These are phyloP conservation scores for Hygrophoropsis aurantiaca DNA, from an alignment of 768 basidiomycete genomes.

Conservation along the genomic window DNA sequence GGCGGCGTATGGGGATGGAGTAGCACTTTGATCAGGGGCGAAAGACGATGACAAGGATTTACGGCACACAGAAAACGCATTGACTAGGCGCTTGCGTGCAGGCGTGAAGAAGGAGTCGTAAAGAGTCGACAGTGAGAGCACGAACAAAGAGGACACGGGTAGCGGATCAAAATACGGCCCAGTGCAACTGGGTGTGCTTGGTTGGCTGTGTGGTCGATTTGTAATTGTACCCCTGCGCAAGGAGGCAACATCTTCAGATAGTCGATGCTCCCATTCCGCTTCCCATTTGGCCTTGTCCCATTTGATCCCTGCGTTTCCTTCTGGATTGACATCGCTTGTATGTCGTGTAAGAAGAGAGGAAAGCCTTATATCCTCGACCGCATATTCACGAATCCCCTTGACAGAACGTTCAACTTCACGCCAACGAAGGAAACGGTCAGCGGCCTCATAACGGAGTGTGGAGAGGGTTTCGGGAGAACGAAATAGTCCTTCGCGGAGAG, in stretches of 20 bases:
- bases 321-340: conserved; percentile 11
- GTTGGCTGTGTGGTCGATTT: conserved; percentile 11
- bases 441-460: conserved; percentile 59
- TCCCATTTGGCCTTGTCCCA: conserved; percentile 73
- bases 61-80: conserved; percentile 18
- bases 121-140: conserved; percentile 57
- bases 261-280: conserved; percentile 56
- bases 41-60: conserved; percentile 13
- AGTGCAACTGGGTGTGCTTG: conserved; percentile 17
- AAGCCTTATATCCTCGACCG: conserved; percentile 4
- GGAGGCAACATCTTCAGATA: conserved; percentile 63
- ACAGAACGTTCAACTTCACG: conserved; percentile 64
- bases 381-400: conserved; percentile 36
- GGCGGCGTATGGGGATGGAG: neutral
- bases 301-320: conserved; percentile 8
- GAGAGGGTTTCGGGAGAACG: conserved; percentile 61
- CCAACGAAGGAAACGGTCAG: conserved; percentile 72
- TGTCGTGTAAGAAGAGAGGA: conserved; percentile 16
- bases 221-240: conserved; percentile 37
- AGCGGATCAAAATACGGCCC: conserved; percentile 57
- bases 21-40: neutral
- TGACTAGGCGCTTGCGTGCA: conserved; percentile 26
- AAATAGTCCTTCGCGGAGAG: conserved; percentile 61
- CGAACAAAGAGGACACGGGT: conserved; percentile 61
- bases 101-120: conserved; percentile 24